Conservation (phyloP, 148 eudicot species). For the Vaccinium darrowii region DNA sequence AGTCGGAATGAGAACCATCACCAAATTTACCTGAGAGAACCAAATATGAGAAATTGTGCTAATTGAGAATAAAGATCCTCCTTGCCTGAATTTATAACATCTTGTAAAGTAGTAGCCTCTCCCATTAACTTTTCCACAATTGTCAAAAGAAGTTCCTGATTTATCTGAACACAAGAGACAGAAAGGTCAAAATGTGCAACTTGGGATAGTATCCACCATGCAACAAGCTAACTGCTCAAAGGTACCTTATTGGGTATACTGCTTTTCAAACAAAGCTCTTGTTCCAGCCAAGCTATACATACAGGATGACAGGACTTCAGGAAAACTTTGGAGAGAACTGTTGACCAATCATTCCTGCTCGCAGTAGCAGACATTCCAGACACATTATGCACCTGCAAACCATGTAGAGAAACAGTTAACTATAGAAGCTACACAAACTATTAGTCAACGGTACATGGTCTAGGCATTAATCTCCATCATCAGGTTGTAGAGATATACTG, state of each 20-base stretch:
- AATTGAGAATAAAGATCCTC: conserved; percentile 79
- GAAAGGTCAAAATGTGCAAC: conserved; percentile 7
- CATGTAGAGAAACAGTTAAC: not conserved
- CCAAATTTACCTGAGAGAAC: conserved; percentile 59
- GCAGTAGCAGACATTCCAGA: conserved; percentile 36
- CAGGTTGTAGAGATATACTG: not conserved
- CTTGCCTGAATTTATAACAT: conserved; percentile 68
- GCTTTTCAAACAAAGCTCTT: conserved; percentile 54
- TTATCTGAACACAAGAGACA: conserved; percentile 1
- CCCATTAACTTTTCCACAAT: conserved; percentile 65
- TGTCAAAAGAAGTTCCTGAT: conserved; percentile 57
- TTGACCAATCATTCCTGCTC: conserved; percentile 42
- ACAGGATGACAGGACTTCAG: conserved; percentile 60
- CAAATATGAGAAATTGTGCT: conserved; percentile 63
- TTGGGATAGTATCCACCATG: not conserved
- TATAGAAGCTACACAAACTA: not conserved
- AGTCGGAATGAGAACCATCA: not conserved
- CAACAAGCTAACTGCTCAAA: conserved; percentile 12
- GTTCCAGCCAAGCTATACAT: conserved; percentile 72
- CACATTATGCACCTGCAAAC: conserved; percentile 60
- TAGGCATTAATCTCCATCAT: not conserved
- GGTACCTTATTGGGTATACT: conserved; percentile 60
- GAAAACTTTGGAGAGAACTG: conserved; percentile 38
- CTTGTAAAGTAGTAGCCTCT: conserved; percentile 44
- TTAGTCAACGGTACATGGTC: not conserved